These are phyloP conservation scores for Omphalea diandra DNA, from an alignment of 441 rosid genomes.

Conservation along the genomic window DNA sequence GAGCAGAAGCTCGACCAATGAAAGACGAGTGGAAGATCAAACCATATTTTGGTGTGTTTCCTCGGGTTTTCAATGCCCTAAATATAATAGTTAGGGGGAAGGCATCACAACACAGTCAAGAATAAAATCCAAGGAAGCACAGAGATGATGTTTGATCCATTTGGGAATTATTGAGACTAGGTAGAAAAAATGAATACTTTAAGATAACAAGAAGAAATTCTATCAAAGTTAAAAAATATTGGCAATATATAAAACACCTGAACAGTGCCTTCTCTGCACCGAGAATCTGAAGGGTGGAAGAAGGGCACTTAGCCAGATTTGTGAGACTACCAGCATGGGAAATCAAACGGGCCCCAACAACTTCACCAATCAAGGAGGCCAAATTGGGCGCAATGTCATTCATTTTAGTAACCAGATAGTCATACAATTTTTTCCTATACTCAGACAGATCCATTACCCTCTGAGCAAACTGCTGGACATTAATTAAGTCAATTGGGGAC, in stretches of 20 bases:
- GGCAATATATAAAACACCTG: conserved; percentile 46
- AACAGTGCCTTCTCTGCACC: conserved; percentile 98
- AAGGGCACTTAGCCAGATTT: conserved; percentile 97
- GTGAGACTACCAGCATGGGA: conserved; percentile 99
- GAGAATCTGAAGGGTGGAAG: conserved; percentile 97
- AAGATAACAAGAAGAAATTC: conserved; percentile 3
- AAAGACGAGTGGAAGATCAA: conserved; percentile 94
- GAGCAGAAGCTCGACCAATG: conserved; percentile 92
- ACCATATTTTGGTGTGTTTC: conserved; percentile 95
- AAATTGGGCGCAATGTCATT: conserved; percentile 91
- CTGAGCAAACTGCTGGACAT: conserved; percentile 79
- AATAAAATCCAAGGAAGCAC: neutral
- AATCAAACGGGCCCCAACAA: conserved; percentile 91
- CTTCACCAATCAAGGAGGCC: conserved; percentile 93
- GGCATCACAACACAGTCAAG: neutral
- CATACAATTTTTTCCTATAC: conserved; percentile 85
- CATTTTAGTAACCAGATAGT: conserved; percentile 89
- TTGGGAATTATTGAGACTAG: neutral
- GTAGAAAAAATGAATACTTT: neutral
- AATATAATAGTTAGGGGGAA: neutral
- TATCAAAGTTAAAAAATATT: neutral
- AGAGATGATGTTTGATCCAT: neutral
- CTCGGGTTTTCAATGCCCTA: conserved; percentile 91
- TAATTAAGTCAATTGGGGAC: conserved; percentile 81
- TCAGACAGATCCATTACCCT: conserved; percentile 89